A percentile compares a stretch with the other conserved stretches of the same genome.
These are phyloP conservation scores for Pseudopyricularia javanii DNA, from an alignment of 2,329 filamentous ascomycete species.

Conservation along the genomic window DNA sequence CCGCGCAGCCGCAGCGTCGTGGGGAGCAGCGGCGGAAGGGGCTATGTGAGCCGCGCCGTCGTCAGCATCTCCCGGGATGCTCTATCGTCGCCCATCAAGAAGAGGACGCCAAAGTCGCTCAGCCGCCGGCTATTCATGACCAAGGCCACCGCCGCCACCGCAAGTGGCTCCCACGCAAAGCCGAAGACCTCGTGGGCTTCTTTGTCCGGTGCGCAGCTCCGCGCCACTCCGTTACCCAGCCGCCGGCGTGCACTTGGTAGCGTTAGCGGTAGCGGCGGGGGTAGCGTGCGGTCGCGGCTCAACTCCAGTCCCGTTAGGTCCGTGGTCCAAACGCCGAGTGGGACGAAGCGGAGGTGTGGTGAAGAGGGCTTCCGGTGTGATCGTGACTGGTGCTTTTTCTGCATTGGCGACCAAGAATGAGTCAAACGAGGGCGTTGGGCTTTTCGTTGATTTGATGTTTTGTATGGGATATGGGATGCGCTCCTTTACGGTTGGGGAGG, in stretches of 20 bases:
- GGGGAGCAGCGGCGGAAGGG: background rate
- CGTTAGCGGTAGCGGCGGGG: background rate
- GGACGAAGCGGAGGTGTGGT: conserved; percentile 38
- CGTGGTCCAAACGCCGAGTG: conserved; percentile 33
- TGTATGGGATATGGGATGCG: too few species aligned
- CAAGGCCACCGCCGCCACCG: background rate
- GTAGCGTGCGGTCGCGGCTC: background rate
- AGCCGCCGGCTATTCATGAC: conserved; percentile 2
- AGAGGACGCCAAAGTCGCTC: background rate
- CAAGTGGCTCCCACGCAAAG: background rate
- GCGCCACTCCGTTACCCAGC: background rate
- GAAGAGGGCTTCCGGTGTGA: conserved; percentile 42
- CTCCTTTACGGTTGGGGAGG: too few species aligned
- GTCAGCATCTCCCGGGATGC: background rate
- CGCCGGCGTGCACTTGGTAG: background rate
- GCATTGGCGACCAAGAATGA: conserved; percentile 19
- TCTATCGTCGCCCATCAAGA: background rate
- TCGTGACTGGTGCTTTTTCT: conserved; percentile 48
- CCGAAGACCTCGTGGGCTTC: background rate
- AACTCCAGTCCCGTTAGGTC: conserved; percentile 10
- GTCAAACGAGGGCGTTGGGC: too few species aligned
- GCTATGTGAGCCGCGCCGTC: background rate
- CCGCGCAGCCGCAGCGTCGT: background rate
- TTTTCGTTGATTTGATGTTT: too few species aligned
- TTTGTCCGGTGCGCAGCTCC: background rate